These are phyloP conservation scores for Candida frijolesensis DNA, from an alignment of 1,139 yeast genomes.

Conservation along the genomic window DNA sequence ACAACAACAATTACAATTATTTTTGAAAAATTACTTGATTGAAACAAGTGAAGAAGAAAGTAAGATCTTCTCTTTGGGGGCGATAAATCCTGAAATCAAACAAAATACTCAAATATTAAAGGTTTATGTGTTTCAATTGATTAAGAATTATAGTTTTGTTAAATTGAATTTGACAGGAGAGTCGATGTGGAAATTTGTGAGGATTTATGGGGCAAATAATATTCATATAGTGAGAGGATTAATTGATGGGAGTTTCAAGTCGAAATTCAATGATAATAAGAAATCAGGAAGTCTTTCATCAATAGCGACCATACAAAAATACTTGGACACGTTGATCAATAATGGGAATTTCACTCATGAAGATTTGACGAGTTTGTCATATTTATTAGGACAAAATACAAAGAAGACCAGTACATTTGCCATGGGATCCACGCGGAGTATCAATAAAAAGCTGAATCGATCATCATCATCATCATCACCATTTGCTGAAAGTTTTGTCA, in stretches of 20 bases:
- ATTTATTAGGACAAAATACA: slow-evolving; percentile 45
- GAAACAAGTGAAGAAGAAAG: slow-evolving; percentile 65
- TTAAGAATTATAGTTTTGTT: slow-evolving; percentile 55
- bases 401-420: slow-evolving; percentile 15
- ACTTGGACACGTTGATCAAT: slow-evolving; percentile 45
- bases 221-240: slow-evolving; percentile 51
- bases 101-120: slow-evolving; percentile 52
- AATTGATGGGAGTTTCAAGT: slow-evolving; percentile 54
- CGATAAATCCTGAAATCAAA: slow-evolving; percentile 66
- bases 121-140: slow-evolving; percentile 52
- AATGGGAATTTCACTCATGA: slow-evolving; percentile 42
- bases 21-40: slow-evolving; percentile 55
- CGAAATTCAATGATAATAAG: slow-evolving; percentile 49
- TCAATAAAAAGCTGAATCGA: slow-evolving; percentile 16
- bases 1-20: slow-evolving; percentile 58
- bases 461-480: slow-evolving; percentile 6
- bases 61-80: slow-evolving; percentile 66
- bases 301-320: slow-evolving; percentile 45
- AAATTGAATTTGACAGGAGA: slow-evolving; percentile 60
- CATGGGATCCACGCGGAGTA: slow-evolving; percentile 17
- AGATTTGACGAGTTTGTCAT: slow-evolving; percentile 49
- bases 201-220: slow-evolving; percentile 52
- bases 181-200: slow-evolving; percentile 62
- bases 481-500: slow-evolving; percentile 57
- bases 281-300: slow-evolving; percentile 53